Evolutionary conservation across 306 rosid species (phyloP).

Genomic region (Lagenaria siceraria): DNA sequence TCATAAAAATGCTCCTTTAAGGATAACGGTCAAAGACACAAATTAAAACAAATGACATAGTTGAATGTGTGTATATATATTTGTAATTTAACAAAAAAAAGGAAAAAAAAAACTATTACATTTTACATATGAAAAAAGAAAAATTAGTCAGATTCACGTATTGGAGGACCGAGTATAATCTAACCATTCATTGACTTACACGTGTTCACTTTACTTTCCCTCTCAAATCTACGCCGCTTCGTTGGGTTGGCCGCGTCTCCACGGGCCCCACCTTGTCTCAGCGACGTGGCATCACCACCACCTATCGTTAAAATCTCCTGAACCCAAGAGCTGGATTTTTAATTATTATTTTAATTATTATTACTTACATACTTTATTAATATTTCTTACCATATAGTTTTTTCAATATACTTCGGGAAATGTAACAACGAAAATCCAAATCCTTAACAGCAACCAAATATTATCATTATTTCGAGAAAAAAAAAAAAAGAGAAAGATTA

Average conservation of each 20-base stretch:
- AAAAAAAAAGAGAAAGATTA: too few species aligned
- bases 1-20: too few species aligned
- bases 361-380: background rate
- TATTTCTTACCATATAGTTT: background rate
- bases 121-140: too few species aligned
- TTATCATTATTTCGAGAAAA: too few species aligned
- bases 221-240: background rate
- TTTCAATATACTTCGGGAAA: background rate
- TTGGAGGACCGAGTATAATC: background rate
- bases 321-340: background rate
- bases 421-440: background rate
- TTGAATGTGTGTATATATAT: too few species aligned
- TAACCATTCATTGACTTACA: background rate
- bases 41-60: too few species aligned
- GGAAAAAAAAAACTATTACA: too few species aligned
- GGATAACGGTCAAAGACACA: too few species aligned
- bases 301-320: background rate
- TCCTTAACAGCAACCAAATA: background rate
- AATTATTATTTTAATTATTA: background rate
- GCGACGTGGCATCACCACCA: background rate
- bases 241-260: background rate
- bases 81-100: too few species aligned
- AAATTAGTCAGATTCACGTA: too few species aligned
- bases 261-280: background rate
- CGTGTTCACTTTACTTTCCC: background rate